phyloP scores from a whole-genome alignment of 257 asterid genomes.

The Echium plantagineum region DNA sequence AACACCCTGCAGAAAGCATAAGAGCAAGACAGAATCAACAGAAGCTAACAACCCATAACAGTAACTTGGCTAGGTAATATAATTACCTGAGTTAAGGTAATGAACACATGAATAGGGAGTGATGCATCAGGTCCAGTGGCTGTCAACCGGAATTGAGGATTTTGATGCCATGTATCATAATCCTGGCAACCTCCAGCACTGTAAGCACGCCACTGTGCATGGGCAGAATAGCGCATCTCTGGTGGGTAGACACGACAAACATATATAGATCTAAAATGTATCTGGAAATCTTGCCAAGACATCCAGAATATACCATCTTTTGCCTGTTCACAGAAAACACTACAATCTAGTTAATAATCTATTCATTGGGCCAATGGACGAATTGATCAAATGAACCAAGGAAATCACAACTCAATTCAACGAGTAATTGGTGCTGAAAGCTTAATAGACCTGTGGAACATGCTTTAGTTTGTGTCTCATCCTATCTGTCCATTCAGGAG shows the following conservation, averaged over 20 bases:
- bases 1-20: slow-evolving; percentile 55
- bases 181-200: slow-evolving; percentile 99
- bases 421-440: slow-evolving; percentile 1
- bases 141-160: slow-evolving; percentile 83
- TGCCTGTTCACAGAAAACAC: slow-evolving; percentile 38
- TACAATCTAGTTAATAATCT: not conserved
- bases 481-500: slow-evolving; percentile 98
- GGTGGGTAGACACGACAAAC: slow-evolving; percentile 98
- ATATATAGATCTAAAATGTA: slow-evolving; percentile 93
- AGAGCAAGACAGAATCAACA: slow-evolving; percentile 3
- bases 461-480: slow-evolving; percentile 97
- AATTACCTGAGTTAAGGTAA: slow-evolving; percentile 87
- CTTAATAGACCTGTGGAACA: slow-evolving; percentile 52
- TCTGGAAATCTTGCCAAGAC: slow-evolving; percentile 99
- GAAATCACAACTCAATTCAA: not conserved
- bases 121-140: slow-evolving; percentile 91
- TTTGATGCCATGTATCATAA: slow-evolving; percentile 98
- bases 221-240: slow-evolving; percentile 91
- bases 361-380: not conserved
- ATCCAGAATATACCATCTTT: slow-evolving; percentile 98
- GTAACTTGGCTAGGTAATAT: not conserved
- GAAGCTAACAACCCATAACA: not conserved
- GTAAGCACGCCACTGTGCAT: slow-evolving; percentile 95
- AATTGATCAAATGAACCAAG: not conserved
- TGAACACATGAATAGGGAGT: slow-evolving; percentile 83